A percentile compares a stretch with the other conserved stretches of the same genome.
Conservation (phyloP, 352 stramenopile genomes). For the Phytophthora hibernalis region DNA sequence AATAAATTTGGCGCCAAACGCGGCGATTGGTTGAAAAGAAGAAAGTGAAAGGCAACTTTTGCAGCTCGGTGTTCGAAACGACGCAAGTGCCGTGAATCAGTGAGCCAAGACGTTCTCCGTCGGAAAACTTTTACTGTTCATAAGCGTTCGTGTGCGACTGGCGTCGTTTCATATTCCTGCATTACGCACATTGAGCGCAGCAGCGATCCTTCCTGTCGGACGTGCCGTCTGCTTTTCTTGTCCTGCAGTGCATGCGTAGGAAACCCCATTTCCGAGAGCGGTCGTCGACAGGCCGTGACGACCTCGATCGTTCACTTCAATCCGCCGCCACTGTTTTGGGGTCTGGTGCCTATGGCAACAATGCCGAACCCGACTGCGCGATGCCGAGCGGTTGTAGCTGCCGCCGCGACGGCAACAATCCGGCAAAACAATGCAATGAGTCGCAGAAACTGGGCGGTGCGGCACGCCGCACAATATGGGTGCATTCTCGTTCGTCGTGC, state of each 20-base stretch:
- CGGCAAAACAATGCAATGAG: not conserved
- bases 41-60: slow-evolving; percentile 1
- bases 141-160: not conserved
- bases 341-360: not conserved
- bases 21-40: slow-evolving; percentile 14
- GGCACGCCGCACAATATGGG: slow-evolving; percentile 12
- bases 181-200: not conserved
- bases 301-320: not conserved
- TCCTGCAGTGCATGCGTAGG: not conserved
- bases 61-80: slow-evolving; percentile 13
- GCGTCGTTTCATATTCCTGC: not conserved
- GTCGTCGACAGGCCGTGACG: not conserved
- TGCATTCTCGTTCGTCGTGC: slow-evolving; percentile 7
- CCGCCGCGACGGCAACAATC: slow-evolving; percentile 9
- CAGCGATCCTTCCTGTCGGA: not conserved
- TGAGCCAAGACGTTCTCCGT: not conserved
- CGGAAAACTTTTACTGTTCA: not conserved
- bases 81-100: not conserved
- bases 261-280: not conserved
- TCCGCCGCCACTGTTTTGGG: not conserved
- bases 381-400: slow-evolving; percentile 13
- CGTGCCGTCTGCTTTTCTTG: not conserved
- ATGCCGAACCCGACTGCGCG: not conserved
- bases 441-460: not conserved
- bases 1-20: not conserved